Evolutionary conservation across 1,284 basidiomycete genomes (phyloP), one percentile per base, ranked within the genome.

Genomic region (Meira miltonrushii): DNA sequence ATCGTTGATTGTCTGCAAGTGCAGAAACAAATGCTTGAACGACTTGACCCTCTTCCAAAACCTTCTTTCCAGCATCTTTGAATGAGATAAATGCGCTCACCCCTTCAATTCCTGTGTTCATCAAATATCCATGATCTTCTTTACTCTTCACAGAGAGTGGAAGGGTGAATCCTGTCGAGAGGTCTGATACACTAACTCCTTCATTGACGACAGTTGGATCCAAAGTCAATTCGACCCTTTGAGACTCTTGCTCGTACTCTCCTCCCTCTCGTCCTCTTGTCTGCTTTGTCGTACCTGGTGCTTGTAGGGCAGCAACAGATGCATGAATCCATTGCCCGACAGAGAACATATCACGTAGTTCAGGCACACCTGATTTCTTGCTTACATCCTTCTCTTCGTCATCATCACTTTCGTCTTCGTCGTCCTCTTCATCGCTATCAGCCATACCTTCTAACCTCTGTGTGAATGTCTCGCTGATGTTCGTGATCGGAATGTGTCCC

Each of bases 91-190:
- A 86, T 25, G 66, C 76, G 37, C 58, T 47, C 28, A 75, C 47
- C 28, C 62, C 62, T 39, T 59, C 51, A 38, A 78, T 41, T 0
- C 95, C 95, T 39, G 94, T 81, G 67, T 94, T 89, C 19, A 98
- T 82, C 55, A 88, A 85, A 80, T 94, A 97, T 0, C 94, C 94
- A 79, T 96, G 91, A 72, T 98, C 95, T 80, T 98, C 95, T 38
- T 89, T 81, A 70, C 88, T 90, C 78, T 88, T 86, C 33, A 78
- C 63, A 23, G 69, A 41, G 0, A 65, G 70, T 25, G 75, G 64
- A 17, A 77, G 59, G 12, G 72, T 51, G 43, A 62, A 71, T 39
- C 75, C 72, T 4, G 39, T 44, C 54, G 84, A 85, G 37, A 98
- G 75, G 79, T 98, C 95, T 3, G 82, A 80, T 77, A 88, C 89